These are phyloP conservation scores for Arthromyces matolae DNA, from an alignment of 768 basidiomycete species.

Conservation along the genomic window DNA sequence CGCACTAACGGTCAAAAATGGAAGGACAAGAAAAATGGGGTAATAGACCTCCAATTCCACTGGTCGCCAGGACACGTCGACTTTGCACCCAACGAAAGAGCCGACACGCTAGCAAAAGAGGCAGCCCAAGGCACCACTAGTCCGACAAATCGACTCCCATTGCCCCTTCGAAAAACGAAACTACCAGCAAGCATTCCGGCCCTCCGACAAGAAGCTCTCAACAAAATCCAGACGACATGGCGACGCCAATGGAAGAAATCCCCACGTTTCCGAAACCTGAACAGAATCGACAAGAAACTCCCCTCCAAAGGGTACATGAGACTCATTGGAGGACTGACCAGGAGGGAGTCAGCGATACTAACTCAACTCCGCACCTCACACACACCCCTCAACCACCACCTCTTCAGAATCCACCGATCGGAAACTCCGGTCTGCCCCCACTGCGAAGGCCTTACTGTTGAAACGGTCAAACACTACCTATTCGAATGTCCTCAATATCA, in stretches of 20 bases:
- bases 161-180: no score
- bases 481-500: neutral
- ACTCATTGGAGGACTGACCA: neutral
- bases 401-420: neutral
- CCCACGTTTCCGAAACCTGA: no score
- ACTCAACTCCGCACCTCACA: neutral
- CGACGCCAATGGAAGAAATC: no score
- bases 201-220: no score
- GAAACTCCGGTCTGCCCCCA: neutral
- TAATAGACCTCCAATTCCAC: neutral
- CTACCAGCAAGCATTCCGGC: no score
- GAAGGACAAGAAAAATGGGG: neutral
- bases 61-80: neutral
- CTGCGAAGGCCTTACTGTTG: neutral
- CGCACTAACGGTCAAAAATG: neutral
- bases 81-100: neutral
- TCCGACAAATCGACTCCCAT: no score
- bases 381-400: neutral
- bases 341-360: neutral
- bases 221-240: no score
- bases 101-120: neutral
- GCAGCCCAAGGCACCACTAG: no score
- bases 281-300: conserved; percentile 3
- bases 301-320: neutral
- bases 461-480: neutral